Evolutionary conservation across 176 grass and related monocot species (phyloP).

Genomic region (Avena insularis): DNA sequence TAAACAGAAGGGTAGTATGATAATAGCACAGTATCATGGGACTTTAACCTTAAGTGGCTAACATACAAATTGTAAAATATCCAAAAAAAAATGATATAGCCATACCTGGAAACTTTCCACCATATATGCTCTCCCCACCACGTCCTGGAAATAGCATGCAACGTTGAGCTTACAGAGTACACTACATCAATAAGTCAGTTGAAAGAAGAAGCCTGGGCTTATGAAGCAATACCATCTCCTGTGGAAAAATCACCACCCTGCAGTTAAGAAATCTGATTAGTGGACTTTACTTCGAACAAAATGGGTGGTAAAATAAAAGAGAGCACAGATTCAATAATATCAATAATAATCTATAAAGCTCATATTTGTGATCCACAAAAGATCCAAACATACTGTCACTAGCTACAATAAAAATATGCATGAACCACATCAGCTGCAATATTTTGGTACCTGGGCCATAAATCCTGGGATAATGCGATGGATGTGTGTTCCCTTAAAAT

Average conservation of each 20-base stretch:
- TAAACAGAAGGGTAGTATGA: conserved; percentile 37
- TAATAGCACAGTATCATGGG: not conserved
- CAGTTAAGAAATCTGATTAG: conserved; percentile 35
- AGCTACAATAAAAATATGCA: conserved; percentile 37
- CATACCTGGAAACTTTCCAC: conserved; percentile 79
- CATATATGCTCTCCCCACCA: conserved; percentile 90
- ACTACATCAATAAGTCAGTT: conserved; percentile 80
- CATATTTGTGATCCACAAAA: conserved; percentile 34
- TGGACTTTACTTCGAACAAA: conserved; percentile 21
- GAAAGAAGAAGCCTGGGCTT: conserved; percentile 84
- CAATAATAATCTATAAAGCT: not conserved
- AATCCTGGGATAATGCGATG: conserved; percentile 79
- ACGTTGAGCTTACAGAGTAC: conserved; percentile 66
- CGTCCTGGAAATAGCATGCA: conserved; percentile 86
- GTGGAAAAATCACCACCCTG: conserved; percentile 88
- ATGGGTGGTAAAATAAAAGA: not conserved
- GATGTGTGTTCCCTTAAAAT: conserved; percentile 67
- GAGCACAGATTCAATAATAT: conserved; percentile 21
- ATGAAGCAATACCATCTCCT: conserved; percentile 85
- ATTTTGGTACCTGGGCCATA: conserved; percentile 68
- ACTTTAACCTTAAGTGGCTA: not conserved
- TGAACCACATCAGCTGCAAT: not conserved
- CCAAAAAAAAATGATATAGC: conserved; percentile 19
- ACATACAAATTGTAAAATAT: conserved; percentile 12
- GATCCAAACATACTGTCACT: not conserved